Base-by-base conservation (phyloP, 495 filamentous ascomycete genomes). In the Apodospora peruviana region DNA sequence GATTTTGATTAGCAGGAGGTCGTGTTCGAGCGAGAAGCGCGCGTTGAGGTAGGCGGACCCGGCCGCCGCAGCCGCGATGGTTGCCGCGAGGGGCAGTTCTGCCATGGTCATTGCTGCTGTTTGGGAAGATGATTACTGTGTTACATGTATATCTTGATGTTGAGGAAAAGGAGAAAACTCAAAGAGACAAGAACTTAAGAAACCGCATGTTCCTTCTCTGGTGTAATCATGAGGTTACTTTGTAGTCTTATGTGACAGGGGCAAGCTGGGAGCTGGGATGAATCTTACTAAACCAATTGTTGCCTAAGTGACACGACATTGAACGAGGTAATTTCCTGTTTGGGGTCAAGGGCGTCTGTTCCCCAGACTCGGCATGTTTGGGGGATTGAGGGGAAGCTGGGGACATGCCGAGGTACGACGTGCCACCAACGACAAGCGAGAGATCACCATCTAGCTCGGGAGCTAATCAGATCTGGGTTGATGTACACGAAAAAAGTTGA, bases 11-110 rank as follows among this genome's bases (percentile, higher is more conserved):
- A 87, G 59, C 8, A 62, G 56, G 14, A 69, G 55, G 67, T 96
- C 91, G 60, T 89, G 79, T 46, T 67, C 76, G 44, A 95, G 55
- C 2, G 81, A 78, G 54, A 76, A 77, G 68, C 78, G 81, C 7
- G 88, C 91, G 58, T 90, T 87, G 43, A 96, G 72, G 64, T 96
- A 97, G 40, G 88, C 85, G 16, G 86, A 69, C 0, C 75, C 71
- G 5, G 87, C 82, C 14, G 79, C 75, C 16, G 80, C 80, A 21
- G 80, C 84, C 18, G 89, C 85, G 25, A 20, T 3, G 37, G 43
- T 16, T 0, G 27, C 9, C 14, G 43, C 5, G 43, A 36, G 25
- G n/a, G n/a, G 18, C 25, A 45, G 43, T n/a, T 19, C 19, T 3
- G 40, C 40, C 19, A 43, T 43, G 23, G 39, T 19, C 2, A 16